Evolutionary conservation across 2,329 filamentous ascomycete species (phyloP).

Genomic region (Cladosporium phlei): DNA sequence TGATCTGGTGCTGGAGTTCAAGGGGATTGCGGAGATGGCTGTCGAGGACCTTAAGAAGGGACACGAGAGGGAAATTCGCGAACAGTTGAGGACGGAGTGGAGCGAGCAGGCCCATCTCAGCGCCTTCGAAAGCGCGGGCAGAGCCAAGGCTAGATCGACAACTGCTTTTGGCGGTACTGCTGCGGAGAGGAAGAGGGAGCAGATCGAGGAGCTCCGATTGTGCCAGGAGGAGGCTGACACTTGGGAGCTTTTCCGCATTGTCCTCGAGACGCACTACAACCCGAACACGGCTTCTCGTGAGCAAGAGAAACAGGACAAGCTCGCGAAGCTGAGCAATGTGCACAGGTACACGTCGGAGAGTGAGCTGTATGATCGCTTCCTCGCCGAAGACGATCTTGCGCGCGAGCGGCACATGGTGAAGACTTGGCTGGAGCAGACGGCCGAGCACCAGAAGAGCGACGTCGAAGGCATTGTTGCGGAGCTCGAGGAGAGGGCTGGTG

Average conservation of each 20-base stretch:
- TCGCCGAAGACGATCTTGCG: constrained; percentile 67
- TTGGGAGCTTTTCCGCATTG: constrained; percentile 76
- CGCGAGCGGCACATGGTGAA: constrained; percentile 75
- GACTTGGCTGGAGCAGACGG: constrained; percentile 79
- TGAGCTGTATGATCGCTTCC: constrained; percentile 68
- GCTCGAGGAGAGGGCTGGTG: constrained; percentile 60
- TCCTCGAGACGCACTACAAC: constrained; percentile 63
- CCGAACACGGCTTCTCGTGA: constrained; percentile 32
- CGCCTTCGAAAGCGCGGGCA: constrained; percentile 29
- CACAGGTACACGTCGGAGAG: constrained; percentile 54
- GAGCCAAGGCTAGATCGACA: constrained; percentile 21
- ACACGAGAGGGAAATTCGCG: constrained; percentile 33
- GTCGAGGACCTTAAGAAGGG: constrained; percentile 43
- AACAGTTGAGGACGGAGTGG: constrained; percentile 38
- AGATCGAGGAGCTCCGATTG: constrained; percentile 23
- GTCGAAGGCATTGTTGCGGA: constrained; percentile 73
- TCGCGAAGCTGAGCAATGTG: constrained; percentile 31
- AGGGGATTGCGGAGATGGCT: constrained; percentile 49
- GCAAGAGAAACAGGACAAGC: constrained; percentile 30
- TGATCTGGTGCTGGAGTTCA: constrained; percentile 50
- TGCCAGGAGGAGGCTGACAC: constrained; percentile 69
- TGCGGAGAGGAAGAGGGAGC: constrained; percentile 28
- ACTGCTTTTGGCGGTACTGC: constrained; percentile 16
- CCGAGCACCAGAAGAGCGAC: constrained; percentile 61
- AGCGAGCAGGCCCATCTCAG: constrained; percentile 21